phyloP scores from a whole-genome alignment of 2,329 filamentous ascomycete genomes.

The Aureobasidium sp. region DNA sequence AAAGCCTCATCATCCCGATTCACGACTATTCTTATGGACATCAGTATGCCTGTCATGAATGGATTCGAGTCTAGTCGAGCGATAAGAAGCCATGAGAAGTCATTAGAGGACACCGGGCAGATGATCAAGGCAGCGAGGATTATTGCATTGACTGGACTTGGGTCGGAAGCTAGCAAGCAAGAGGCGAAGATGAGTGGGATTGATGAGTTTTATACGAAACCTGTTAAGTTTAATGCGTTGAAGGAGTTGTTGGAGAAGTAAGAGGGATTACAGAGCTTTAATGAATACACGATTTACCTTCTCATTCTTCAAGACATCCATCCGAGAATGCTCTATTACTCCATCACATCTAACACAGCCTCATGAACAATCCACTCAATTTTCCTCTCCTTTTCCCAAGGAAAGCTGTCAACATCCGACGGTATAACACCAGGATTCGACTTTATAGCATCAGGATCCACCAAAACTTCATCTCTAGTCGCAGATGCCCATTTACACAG shows the following conservation, averaged over 20 bases:
- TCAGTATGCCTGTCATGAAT: conserved; percentile 25
- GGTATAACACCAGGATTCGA: too few species aligned
- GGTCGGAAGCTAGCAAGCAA: conserved; percentile 24
- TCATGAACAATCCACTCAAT: neutral
- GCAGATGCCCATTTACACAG: neutral
- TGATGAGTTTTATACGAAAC: conserved; percentile 36
- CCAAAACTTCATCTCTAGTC: conserved; percentile 2
- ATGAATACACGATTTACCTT: too few species aligned
- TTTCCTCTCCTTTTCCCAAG: neutral
- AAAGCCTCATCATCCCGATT: neutral
- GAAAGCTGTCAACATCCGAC: neutral
- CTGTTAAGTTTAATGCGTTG: conserved; percentile 35
- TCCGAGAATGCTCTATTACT: too few species aligned
- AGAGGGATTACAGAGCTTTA: neutral
- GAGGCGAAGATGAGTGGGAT: conserved; percentile 35
- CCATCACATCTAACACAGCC: neutral
- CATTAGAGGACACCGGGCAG: neutral
- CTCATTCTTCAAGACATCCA: too few species aligned
- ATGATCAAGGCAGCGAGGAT: conserved; percentile 23
- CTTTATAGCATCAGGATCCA: too few species aligned
- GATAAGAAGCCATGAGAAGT: conserved; percentile 34
- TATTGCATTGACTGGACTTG: conserved; percentile 30
- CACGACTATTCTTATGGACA: conserved; percentile 24
- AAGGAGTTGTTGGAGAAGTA: neutral
- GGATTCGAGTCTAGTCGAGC: conserved; percentile 36